Evolutionary conservation across 1,284 basidiomycete genomes (phyloP), one percentile per base, ranked within the genome.

Genomic region (Naganishia cerealis): DNA sequence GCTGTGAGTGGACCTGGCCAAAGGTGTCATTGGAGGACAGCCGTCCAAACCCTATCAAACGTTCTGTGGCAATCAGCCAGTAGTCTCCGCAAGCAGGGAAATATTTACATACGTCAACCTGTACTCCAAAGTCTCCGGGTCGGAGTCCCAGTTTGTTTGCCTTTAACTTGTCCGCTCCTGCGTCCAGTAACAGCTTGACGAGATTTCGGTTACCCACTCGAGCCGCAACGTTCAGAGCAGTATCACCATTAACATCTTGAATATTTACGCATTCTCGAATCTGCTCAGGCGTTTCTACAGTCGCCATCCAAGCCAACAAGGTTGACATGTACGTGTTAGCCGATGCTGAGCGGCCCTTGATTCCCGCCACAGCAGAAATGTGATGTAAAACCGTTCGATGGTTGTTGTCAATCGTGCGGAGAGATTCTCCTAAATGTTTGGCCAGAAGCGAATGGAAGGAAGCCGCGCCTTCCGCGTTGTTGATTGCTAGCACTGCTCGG

Each of bases 191-290:
- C 29, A 92, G 89, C 73, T 90, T 85, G 21, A 98, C 92, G 71
- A 99, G 81, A 72, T 89, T 88, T 70, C 90, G 86, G 79, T 94
- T 97, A 2, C 96, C 96, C 0, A 98, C 89, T 61, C 96, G 83
- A 0, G 96, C 94, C 15, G 94, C 92, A 72, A 97, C 92, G 80
- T 95, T 96, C 72, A 99, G 80, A 5, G 94, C 92, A 0, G 96
- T 98, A 77, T 99, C 96, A 0, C 96, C 96, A 78, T 98, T 89
- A 72, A 92, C 88, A 78, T 99, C 96, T 80, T 94, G 92, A 48
- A 96, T 83, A 80, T 99, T 92, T 16, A 99, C 87, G 48, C 98
- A 54, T 71, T 71, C 66, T 73, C 67, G 61, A 74, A 70, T 72
- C 67, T 29, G 40, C 8, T 43, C 48, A n/a, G 61, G 54, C 18